Evolutionary conservation across 2,329 filamentous ascomycete genomes (phyloP), one percentile per base, ranked within the genome.

Genomic region (Cercospora zeae-maydis): DNA sequence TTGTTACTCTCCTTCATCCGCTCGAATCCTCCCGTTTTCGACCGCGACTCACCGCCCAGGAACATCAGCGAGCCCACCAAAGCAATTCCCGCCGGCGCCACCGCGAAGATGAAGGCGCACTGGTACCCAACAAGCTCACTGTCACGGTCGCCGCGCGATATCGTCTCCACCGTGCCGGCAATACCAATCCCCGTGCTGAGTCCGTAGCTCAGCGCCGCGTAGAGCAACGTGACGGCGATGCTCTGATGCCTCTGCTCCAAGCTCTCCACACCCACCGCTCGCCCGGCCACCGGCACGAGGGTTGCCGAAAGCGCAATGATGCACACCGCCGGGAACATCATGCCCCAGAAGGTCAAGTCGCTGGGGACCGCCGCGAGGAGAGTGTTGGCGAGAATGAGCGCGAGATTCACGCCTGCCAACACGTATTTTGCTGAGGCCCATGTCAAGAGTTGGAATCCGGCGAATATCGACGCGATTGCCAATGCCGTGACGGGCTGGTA

Each of bases 271-370:
- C 10, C 42, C 2, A 58, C 33, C 8, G 27, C 49, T 8, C 56
- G 45, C 13, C 16, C n/a, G 1, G 60, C 45, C 5, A 42, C 33
- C 19, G 31, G 55, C 19, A 37, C 33, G 27, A 62, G 39, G 6
- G 19, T 34, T 7, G 47, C 52, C 2, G 45, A 42, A 31, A 49
- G 9, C 4, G 55, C 19, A 10, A 27, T 47, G 4, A 42, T 19
- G 13, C 27, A 21, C n/a, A 61, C 37, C 4, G 62, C 62, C 0
- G 62, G 58, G 31, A 64, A 61, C 16, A 47, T 58, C 53, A 58
- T 58, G 7, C 34, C 58, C 58, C 58, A 64, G 34, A 61, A 64
- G 31, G 55, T 61, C 49, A 59, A 47, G 21, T 59, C 13, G 19
- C n/a, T 37, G 9, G 58, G 62, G 9, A 47, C 56, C 14, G 58